These are phyloP conservation scores for Hyphopichia khmerensis DNA, from an alignment of 1,139 yeast species.

Conservation along the genomic window DNA sequence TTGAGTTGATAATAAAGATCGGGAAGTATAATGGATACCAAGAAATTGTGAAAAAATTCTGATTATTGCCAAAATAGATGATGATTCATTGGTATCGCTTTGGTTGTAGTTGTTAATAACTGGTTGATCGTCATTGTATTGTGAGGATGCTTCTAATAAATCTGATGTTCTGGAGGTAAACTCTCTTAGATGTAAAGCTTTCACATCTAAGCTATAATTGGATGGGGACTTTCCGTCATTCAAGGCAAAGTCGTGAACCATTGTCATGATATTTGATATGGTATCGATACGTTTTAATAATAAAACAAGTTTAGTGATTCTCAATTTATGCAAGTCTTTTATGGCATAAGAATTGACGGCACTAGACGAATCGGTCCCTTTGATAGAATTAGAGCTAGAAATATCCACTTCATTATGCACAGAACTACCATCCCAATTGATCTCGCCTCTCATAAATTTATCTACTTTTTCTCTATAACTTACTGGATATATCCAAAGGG, in stretches of 20 bases:
- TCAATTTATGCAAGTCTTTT: constrained; percentile 16
- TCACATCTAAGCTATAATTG: constrained; percentile 33
- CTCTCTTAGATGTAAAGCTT: constrained; percentile 57
- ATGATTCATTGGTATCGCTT: constrained; percentile 37
- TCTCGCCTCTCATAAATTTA: constrained; percentile 33
- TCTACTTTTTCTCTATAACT: constrained; percentile 56
- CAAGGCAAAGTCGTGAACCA: constrained; percentile 20
- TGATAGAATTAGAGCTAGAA: not conserved
- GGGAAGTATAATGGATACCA: constrained; percentile 50
- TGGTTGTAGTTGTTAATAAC: constrained; percentile 14
- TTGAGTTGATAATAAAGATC: constrained; percentile 49
- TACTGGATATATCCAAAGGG: constrained; percentile 58
- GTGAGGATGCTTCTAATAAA: constrained; percentile 57
- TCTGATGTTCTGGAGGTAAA: constrained; percentile 69
- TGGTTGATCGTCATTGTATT: constrained; percentile 8
- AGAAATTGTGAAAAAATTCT: constrained; percentile 54
- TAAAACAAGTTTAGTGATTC: constrained; percentile 24
- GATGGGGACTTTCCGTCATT: not conserved
- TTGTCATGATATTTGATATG: constrained; percentile 32
- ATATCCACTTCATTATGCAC: not conserved
- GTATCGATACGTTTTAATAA: constrained; percentile 32
- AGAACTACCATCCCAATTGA: constrained; percentile 38
- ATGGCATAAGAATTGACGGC: constrained; percentile 5
- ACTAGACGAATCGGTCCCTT: not conserved
- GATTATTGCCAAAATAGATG: constrained; percentile 51